Conservation (phyloP, 768 basidiomycete species). For the Boletellus sp. region DNA sequence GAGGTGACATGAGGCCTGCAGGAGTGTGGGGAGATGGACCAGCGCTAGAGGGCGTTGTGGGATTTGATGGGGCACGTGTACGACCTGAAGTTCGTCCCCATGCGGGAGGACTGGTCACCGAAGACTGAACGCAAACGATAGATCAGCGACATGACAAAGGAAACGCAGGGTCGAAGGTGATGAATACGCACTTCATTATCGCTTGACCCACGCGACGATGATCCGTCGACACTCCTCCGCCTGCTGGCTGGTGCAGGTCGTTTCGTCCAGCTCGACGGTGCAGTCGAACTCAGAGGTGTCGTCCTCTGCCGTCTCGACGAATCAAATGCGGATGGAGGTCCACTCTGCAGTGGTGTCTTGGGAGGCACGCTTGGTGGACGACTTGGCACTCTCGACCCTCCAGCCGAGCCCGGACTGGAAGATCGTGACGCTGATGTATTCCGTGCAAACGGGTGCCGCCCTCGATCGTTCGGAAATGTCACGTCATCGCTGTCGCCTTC, state of each 20-base stretch:
- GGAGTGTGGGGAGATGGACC: slow-evolving; percentile 41
- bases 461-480: slow-evolving; percentile 36
- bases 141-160: slow-evolving; percentile 9
- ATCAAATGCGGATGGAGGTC: slow-evolving; percentile 60
- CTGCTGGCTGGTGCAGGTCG: slow-evolving; percentile 65
- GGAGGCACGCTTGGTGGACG: slow-evolving; percentile 60
- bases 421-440: slow-evolving; percentile 43
- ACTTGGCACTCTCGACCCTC: slow-evolving; percentile 41
- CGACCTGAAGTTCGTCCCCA: slow-evolving; percentile 48
- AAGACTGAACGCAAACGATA: slow-evolving; percentile 26
- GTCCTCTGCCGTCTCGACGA: slow-evolving; percentile 65
- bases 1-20: slow-evolving; percentile 39
- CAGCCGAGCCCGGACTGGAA: slow-evolving; percentile 53
- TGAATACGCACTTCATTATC: slow-evolving; percentile 64
- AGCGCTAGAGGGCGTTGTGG: slow-evolving; percentile 39
- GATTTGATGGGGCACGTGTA: slow-evolving; percentile 69
- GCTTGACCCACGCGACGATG: slow-evolving; percentile 44
- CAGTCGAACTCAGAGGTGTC: slow-evolving; percentile 52
- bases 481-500: slow-evolving; percentile 35
- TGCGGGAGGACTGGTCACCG: slow-evolving; percentile 37
- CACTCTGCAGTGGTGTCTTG: slow-evolving; percentile 40
- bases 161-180: neutral
- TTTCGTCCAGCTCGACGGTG: slow-evolving; percentile 76
- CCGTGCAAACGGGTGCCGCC: slow-evolving; percentile 32
- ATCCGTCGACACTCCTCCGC: slow-evolving; percentile 68